Percentiles rank a stretch among this genome's conserved stretches.
Evolutionary conservation across 257 asterid species (phyloP).

Genomic region (Salvia miltiorrhiza): DNA sequence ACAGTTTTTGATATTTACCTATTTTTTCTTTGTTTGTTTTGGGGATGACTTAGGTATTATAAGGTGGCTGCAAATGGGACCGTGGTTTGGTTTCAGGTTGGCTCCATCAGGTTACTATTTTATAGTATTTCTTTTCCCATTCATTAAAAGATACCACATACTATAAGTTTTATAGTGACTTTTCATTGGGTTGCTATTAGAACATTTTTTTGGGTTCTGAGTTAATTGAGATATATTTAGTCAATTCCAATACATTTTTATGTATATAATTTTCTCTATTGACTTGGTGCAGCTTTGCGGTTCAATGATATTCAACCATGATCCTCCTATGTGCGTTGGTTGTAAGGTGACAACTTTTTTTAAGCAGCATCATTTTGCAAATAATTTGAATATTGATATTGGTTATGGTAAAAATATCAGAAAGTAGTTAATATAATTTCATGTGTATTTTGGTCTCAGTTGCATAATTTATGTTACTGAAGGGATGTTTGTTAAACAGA

Average conservation of each 20-base stretch:
- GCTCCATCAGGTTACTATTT: constrained; percentile 74
- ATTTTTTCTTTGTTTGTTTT: constrained; percentile 10
- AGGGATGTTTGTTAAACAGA: neutral
- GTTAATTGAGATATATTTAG: neutral
- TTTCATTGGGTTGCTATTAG: neutral
- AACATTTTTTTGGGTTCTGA: neutral
- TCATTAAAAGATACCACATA: neutral
- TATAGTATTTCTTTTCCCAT: constrained; percentile 13
- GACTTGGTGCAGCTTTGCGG: constrained; percentile 82
- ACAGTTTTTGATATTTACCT: constrained; percentile 12
- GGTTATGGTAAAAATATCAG: neutral
- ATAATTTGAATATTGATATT: neutral
- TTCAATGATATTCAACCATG: constrained; percentile 89
- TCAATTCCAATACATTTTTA: neutral
- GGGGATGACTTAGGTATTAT: constrained; percentile 60
- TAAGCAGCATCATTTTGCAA: neutral
- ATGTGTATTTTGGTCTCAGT: neutral
- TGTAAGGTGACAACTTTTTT: constrained; percentile 60
- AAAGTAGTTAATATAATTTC: constrained; percentile 4
- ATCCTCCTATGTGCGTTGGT: constrained; percentile 75
- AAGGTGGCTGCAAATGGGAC: constrained; percentile 82
- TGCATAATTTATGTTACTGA: neutral
- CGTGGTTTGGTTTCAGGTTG: constrained; percentile 97
- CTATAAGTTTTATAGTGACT: neutral
- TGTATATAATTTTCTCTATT: constrained; percentile 24